A percentile compares a stretch with the other conserved stretches of the same genome.
Conservation (phyloP, 1,284 basidiomycete genomes). For the Boletellus deceptivus region DNA sequence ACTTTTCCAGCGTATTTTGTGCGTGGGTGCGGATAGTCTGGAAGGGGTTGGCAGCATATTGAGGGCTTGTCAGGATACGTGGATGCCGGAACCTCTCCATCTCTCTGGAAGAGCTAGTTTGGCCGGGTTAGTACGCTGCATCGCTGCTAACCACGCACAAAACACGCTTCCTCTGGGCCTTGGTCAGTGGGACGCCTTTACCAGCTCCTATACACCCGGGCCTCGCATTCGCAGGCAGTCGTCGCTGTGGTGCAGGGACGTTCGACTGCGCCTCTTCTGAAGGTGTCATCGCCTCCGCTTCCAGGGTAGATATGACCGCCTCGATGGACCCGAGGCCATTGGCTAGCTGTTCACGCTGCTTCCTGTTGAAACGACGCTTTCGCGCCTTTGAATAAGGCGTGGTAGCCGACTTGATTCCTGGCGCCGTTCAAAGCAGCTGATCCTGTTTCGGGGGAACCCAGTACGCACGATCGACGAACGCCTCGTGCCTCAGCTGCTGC, state of each 20-base stretch:
- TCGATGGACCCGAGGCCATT: slow-evolving; percentile 60
- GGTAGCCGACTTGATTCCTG: slow-evolving; percentile 55
- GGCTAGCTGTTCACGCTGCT: slow-evolving; percentile 66
- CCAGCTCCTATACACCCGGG: slow-evolving; percentile 69
- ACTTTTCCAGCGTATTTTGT: slow-evolving; percentile 71
- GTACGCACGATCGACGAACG: slow-evolving; percentile 61
- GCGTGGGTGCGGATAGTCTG: slow-evolving; percentile 77
- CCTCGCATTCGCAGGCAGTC: slow-evolving; percentile 27
- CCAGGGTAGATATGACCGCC: slow-evolving; percentile 52
- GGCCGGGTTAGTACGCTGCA: slow-evolving; percentile 3
- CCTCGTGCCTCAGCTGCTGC: slow-evolving; percentile 61
- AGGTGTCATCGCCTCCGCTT: slow-evolving; percentile 32
- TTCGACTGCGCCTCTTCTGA: slow-evolving; percentile 23
- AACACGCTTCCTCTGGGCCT: slow-evolving; percentile 63
- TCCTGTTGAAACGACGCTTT: slow-evolving; percentile 66
- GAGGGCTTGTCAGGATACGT: slow-evolving; percentile 64
- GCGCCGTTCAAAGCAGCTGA: slow-evolving; percentile 1
- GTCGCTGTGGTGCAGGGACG: slow-evolving; percentile 1
- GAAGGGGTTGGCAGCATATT: slow-evolving; percentile 72
- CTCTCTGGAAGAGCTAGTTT: slow-evolving; percentile 44
- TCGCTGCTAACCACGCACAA: slow-evolving; percentile 52
- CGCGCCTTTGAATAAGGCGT: slow-evolving; percentile 77
- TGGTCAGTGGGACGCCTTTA: slow-evolving; percentile 57
- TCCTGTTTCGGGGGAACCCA: not conserved
- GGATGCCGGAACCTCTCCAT: slow-evolving; percentile 69